Evolutionary conservation across 129 eudicot genomes (phyloP), one percentile per base, ranked within the genome.

Genomic region (Helichrysum umbraculigerum): DNA sequence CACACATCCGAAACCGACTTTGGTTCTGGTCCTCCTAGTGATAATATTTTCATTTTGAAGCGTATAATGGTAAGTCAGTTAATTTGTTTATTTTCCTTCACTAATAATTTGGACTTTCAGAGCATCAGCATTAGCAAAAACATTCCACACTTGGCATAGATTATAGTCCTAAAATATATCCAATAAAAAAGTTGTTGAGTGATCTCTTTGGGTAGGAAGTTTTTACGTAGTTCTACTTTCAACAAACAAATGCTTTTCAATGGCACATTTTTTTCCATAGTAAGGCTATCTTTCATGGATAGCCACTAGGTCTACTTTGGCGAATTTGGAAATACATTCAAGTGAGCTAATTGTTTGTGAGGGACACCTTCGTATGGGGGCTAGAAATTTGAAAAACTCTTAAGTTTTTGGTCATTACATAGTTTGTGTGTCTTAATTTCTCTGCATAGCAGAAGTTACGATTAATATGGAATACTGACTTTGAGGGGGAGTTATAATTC

Each of bases 21-120:
- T 64, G 52, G 75, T 66, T 69, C 66, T 57, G 83, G 79, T 76
- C 21, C 74, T 70, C 76, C 91, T 20, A 71, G 72, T 73, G 82
- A 82, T 57, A 81, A 73, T 74, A 83, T 91, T 83, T 94, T 87
- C 85, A 94, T 94, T 73, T 81, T 94, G 82, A 94, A 94, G 83
- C 97, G 96, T 9, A 94, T 94, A 85, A 94, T 94, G 99, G 98
- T 94, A 94, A 72, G 60, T 57, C 68, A 6, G 44, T 76, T 20
- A 59, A 19, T 71, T 10, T 15, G 8, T 68, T 42, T 34, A 79
- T 73, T 64, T 65, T 73, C n/a, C 56, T 73, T 33, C n/a, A 51
- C 58, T 15, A 51, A 17, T 15, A 51, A 17, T 19, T 29, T 25
- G 28, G 28, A 32, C 34, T 32, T 32, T 32, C 4, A 9, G 15